Conservation (phyloP, 148 eudicot genomes). For the Diospyros lotus region DNA sequence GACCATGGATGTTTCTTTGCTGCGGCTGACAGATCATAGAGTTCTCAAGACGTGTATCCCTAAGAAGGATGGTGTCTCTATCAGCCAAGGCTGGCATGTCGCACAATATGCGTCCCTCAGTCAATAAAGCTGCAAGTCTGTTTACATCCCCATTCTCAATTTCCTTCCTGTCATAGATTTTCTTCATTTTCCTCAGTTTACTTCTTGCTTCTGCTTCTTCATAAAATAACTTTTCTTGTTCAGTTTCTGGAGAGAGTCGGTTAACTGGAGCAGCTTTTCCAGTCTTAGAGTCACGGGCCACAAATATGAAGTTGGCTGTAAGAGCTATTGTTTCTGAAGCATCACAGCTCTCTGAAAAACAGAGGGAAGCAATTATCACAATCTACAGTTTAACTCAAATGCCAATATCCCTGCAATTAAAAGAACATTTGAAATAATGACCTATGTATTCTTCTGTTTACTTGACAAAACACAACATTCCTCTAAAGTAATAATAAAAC, state of each 20-base stretch:
- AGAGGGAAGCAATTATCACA: neutral
- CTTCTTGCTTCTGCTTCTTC: conserved; percentile 86
- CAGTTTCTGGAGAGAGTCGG: conserved; percentile 77
- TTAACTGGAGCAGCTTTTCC: conserved; percentile 86
- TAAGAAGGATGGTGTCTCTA: conserved; percentile 88
- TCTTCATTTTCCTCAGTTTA: conserved; percentile 58
- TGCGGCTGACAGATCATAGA: conserved; percentile 96
- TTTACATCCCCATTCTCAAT: conserved; percentile 38
- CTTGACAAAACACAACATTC: neutral
- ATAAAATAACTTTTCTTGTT: conserved; percentile 54
- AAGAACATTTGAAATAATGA: neutral
- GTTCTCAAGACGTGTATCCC: conserved; percentile 83
- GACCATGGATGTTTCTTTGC: conserved; percentile 93
- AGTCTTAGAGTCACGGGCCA: conserved; percentile 92
- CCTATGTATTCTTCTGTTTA: neutral
- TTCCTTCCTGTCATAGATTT: conserved; percentile 33
- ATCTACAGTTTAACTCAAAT: neutral
- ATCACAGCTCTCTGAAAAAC: conserved; percentile 33
- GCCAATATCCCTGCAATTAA: neutral
- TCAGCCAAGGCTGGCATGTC: conserved; percentile 99
- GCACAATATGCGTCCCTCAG: conserved; percentile 89
- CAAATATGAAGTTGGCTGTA: conserved; percentile 91
- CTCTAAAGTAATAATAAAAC: too few species aligned
- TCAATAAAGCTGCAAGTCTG: conserved; percentile 47
- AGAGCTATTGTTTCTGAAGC: conserved; percentile 58